Conservation (phyloP, 495 filamentous ascomycete genomes). For the Hypoxylon cercidicola region DNA sequence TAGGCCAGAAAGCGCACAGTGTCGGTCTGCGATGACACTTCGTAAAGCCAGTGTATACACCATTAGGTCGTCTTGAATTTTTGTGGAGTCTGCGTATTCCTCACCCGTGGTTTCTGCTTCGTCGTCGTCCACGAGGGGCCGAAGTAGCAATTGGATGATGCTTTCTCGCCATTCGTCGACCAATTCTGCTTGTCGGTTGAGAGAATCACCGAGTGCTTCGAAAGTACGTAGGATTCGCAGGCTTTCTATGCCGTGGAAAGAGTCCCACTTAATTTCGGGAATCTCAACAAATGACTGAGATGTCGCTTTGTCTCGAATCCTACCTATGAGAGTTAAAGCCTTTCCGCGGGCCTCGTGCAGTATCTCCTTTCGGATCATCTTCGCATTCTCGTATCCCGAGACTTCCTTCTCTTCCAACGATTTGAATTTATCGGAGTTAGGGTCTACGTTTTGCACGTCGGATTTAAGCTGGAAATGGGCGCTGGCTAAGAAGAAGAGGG, state of each 20-base stretch:
- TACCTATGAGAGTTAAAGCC: slow-evolving; percentile 53
- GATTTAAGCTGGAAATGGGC: slow-evolving; percentile 84
- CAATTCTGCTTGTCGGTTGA: slow-evolving; percentile 75
- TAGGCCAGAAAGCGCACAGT: slow-evolving; percentile 77
- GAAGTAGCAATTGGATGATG: slow-evolving; percentile 73
- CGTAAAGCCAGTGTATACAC: slow-evolving; percentile 82
- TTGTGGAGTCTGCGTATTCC: slow-evolving; percentile 88
- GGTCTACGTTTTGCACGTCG: slow-evolving; percentile 66
- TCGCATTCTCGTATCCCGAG: slow-evolving; percentile 78
- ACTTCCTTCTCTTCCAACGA: slow-evolving; percentile 74
- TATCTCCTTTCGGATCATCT: slow-evolving; percentile 79
- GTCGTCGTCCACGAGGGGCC: slow-evolving; percentile 85
- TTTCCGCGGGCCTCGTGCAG: slow-evolving; percentile 57
- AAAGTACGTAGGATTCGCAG: slow-evolving; percentile 44
- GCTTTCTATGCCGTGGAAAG: slow-evolving; percentile 50
- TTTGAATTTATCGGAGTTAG: slow-evolving; percentile 73
- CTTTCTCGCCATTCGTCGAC: slow-evolving; percentile 78
- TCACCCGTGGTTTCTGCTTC: slow-evolving; percentile 80
- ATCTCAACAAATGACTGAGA: slow-evolving; percentile 70
- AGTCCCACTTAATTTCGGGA: slow-evolving; percentile 57
- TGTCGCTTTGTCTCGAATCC: slow-evolving; percentile 55
- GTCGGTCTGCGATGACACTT: slow-evolving; percentile 79
- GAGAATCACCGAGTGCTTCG: slow-evolving; percentile 54
- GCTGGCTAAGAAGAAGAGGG: slow-evolving; percentile 85
- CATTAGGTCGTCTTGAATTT: slow-evolving; percentile 83